These are phyloP conservation scores for Pseudomassariella vexata DNA, from an alignment of 2,329 filamentous ascomycete species.

Conservation along the genomic window DNA sequence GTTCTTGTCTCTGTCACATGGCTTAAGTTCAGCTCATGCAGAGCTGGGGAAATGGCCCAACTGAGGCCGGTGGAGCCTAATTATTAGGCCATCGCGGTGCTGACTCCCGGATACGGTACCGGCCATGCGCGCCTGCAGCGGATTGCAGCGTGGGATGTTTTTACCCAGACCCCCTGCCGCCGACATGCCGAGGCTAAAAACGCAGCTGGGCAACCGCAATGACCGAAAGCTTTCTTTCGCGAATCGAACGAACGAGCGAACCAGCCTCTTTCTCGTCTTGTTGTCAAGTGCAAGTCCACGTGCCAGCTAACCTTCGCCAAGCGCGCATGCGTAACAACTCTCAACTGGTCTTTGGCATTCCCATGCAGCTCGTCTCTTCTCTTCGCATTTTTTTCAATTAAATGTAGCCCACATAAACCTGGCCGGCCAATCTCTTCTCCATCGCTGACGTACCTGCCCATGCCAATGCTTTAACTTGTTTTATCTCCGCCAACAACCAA, in stretches of 20 bases:
- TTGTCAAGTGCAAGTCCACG: constrained; percentile 1
- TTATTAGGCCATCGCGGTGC: too few relatives aligned
- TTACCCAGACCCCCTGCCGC: not conserved
- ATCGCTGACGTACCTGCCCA: not conserved
- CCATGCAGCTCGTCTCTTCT: not conserved
- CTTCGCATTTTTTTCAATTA: not conserved
- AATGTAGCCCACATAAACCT: not conserved
- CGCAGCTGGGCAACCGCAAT: constrained; percentile 2
- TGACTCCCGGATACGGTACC: too few relatives aligned
- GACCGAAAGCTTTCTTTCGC: constrained; percentile 1
- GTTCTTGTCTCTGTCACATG: too few relatives aligned
- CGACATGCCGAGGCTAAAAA: constrained; percentile 5
- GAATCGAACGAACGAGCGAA: too few relatives aligned
- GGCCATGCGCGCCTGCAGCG: too few relatives aligned
- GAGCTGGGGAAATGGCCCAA: too few relatives aligned
- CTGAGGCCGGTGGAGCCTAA: too few relatives aligned
- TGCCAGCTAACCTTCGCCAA: constrained; percentile 1
- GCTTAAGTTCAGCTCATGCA: too few relatives aligned
- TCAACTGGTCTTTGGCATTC: not conserved
- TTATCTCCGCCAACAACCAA: not conserved
- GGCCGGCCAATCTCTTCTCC: not conserved
- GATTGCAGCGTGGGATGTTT: too few relatives aligned
- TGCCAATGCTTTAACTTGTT: not conserved
- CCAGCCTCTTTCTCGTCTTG: too few relatives aligned
- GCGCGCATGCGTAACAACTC: too few relatives aligned